These are phyloP conservation scores for Mycena floridula DNA, from an alignment of 768 basidiomycete species.

Conservation along the genomic window DNA sequence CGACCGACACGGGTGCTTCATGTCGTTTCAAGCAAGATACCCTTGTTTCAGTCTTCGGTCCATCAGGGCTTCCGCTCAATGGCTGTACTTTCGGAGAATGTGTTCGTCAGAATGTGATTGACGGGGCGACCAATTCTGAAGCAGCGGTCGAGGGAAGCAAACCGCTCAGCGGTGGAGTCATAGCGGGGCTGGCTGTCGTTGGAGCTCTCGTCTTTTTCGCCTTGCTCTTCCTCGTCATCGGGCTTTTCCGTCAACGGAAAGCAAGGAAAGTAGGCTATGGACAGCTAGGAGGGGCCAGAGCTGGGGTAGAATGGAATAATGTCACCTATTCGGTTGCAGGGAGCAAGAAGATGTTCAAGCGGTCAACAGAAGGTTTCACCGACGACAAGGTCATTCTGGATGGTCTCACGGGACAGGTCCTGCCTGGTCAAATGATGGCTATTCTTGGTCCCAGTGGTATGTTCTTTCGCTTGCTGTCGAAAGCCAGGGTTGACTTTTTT, in stretches of 20 bases:
- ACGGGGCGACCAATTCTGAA: constrained; percentile 32
- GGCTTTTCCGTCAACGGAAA: constrained; percentile 51
- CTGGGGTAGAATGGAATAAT: constrained; percentile 61
- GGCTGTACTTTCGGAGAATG: constrained; percentile 88
- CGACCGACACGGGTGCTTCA: constrained; percentile 36
- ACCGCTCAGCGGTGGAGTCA: constrained; percentile 73
- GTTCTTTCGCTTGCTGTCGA: constrained; percentile 12
- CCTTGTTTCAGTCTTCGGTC: constrained; percentile 68
- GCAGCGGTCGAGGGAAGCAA: constrained; percentile 22
- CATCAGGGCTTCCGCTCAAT: constrained; percentile 61
- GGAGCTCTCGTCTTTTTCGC: constrained; percentile 57
- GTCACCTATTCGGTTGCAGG: constrained; percentile 59
- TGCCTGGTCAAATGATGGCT: constrained; percentile 83
- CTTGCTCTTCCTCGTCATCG: constrained; percentile 55
- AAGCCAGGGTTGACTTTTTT: constrained; percentile 2
- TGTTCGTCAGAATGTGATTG: constrained; percentile 73
- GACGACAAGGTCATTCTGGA: constrained; percentile 67
- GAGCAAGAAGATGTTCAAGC: constrained; percentile 9
- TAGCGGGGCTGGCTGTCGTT: constrained; percentile 85
- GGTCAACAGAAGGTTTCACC: constrained; percentile 14
- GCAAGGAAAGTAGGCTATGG: constrained; percentile 44
- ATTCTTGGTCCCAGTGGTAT: constrained; percentile 85
- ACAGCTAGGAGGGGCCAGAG: constrained; percentile 41
- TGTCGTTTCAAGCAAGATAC: constrained; percentile 76
- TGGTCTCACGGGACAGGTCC: constrained; percentile 60